Evolutionary conservation across 2,329 filamentous ascomycete species (phyloP), one percentile per base, ranked within the genome.

Genomic region (Trichoderma koningiopsis): DNA sequence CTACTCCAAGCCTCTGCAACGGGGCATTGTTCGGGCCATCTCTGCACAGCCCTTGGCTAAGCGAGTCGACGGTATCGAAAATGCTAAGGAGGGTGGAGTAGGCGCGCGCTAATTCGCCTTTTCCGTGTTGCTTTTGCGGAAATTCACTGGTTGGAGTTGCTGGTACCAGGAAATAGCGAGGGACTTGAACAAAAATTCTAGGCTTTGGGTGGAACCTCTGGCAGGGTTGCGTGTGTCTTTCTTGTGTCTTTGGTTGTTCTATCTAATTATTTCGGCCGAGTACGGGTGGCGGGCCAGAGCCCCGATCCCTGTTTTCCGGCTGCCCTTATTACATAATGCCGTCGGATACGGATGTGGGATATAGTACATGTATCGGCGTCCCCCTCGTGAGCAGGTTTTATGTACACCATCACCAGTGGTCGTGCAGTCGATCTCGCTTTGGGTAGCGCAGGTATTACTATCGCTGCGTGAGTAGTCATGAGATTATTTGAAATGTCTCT

Each of bases 181-280:
- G 29, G 29, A 58, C 35, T n/a, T 37, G 24, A 24, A 49, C 62
- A 57, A 66, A 58, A 37, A 24, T 22, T 27, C 29, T 31, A 53
- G 37, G 57, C 35, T 33, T 33, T 47, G 27, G 37, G 63, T 58
- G 53, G 63, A 49, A 43, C 35, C 52, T 16, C 37, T 63, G n/a
- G 49, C 40, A 40, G 47, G 63, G 33, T 16, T 57, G 11, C 53
- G 61, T 40, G 19, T 63, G 14, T 63, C 19, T 61, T 37, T 53
- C 43, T 64, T 33, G 4, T 10, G 37, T 37, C 24, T 14, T 47
- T 7, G 31, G 22, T 57, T 47, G n/a, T 58, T n/a, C 11, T 31
- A 33, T 31, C 22, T 52, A 62, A 62, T 62, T 33, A 6, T 62
- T 49, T 62, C 59, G 59, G 59, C 59, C 59, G 40, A 62, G 59